A percentile compares a stretch with the other conserved stretches of the same genome.
These are phyloP conservation scores for Nematodospora valgi DNA, from an alignment of 805 yeast species.

Conservation along the genomic window DNA sequence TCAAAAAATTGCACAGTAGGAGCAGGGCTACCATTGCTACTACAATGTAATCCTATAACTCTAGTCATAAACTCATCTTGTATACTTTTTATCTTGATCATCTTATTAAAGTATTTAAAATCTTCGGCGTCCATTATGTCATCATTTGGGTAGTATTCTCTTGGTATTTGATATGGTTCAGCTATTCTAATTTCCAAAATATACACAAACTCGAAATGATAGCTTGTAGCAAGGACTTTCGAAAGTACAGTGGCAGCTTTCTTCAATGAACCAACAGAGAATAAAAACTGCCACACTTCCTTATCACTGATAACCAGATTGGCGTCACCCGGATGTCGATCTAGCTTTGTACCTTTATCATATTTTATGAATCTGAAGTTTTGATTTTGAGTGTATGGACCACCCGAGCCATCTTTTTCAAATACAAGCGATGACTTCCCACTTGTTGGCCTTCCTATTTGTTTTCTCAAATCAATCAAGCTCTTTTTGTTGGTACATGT, in stretches of 20 bases:
- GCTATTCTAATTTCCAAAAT: conserved; percentile 50
- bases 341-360: not conserved
- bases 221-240: conserved; percentile 29
- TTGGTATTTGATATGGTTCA: conserved; percentile 40
- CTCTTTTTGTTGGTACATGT: no score
- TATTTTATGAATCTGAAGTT: conserved; percentile 40
- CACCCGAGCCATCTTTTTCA: conserved; percentile 65
- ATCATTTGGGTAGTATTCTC: conserved; percentile 43
- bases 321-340: no score
- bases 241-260: conserved; percentile 42
- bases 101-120: conserved; percentile 35
- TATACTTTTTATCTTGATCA: conserved; percentile 20
- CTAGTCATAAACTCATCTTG: conserved; percentile 44
- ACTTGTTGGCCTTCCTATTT: conserved; percentile 55
- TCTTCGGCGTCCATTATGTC: conserved; percentile 43
- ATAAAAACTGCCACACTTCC: conserved; percentile 33
- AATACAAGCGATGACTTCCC: conserved; percentile 31
- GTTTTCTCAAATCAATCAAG: conserved; percentile 2
- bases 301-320: conserved; percentile 11
- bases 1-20: conserved; percentile 26
- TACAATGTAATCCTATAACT: conserved; percentile 43
- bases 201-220: conserved; percentile 43
- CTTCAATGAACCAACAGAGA: conserved; percentile 37
- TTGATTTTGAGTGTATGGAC: conserved; percentile 51
- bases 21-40: conserved; percentile 20